phyloP scores from a whole-genome alignment of 2,329 filamentous ascomycete species.

The Chaetomium globosum region DNA sequence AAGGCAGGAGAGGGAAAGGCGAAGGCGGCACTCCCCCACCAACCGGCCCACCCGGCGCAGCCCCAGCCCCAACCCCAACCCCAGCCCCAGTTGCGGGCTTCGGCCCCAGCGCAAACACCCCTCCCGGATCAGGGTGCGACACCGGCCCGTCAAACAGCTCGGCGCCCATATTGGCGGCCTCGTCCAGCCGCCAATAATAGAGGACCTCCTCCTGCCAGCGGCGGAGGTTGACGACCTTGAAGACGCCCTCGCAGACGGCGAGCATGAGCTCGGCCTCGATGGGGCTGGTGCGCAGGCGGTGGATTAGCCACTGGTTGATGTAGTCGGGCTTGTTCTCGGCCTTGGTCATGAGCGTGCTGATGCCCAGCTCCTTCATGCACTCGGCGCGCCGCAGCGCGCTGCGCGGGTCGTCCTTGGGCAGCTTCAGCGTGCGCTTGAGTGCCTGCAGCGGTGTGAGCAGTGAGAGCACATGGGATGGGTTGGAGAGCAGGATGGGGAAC shows the following conservation, averaged over 20 bases:
- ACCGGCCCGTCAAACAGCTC: background rate
- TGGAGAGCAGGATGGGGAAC: constrained; percentile 53
- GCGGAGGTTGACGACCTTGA: constrained; percentile 42
- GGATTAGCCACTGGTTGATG: constrained; percentile 57
- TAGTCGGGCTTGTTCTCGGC: constrained; percentile 49
- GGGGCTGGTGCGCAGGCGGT: constrained; percentile 52
- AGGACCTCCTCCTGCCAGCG: constrained; percentile 51
- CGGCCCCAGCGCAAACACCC: background rate
- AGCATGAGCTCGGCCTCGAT: constrained; percentile 51
- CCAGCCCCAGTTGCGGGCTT: background rate
- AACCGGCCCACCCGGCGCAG: background rate
- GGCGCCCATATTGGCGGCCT: constrained; percentile 35
- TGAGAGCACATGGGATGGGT: constrained; percentile 51
- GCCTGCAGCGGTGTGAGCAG: constrained; percentile 49
- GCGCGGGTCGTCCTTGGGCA: constrained; percentile 44
- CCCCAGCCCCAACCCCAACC: background rate
- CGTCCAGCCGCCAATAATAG: constrained; percentile 47
- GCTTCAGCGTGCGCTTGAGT: constrained; percentile 44
- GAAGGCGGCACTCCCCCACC: background rate
- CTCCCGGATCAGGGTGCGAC: background rate
- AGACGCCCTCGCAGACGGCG: constrained; percentile 40
- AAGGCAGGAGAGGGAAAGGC: background rate
- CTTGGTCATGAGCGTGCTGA: constrained; percentile 48
- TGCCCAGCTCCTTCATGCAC: constrained; percentile 54
- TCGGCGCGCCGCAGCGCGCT: constrained; percentile 44